Evolutionary conservation across 768 basidiomycete genomes (phyloP).

Genomic region (Lentinula boryana): DNA sequence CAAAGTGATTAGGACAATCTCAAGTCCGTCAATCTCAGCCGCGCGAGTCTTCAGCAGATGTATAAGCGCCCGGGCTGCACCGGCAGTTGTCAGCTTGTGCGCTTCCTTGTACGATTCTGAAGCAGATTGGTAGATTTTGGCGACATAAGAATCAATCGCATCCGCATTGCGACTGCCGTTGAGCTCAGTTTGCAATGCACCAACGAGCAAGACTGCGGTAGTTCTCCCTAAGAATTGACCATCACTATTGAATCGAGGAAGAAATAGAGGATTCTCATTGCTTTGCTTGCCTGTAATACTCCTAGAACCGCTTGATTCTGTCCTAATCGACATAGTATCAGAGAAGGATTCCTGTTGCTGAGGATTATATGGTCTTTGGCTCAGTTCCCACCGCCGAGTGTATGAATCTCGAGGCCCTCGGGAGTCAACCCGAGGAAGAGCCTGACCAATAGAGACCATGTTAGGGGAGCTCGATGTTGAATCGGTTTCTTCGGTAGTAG

Average conservation of each 20-base stretch:
- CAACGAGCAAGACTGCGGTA: conserved; percentile 18
- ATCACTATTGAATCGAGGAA: neutral
- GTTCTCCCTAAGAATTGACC: conserved; percentile 1
- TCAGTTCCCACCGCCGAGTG: neutral
- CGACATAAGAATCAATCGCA: conserved; percentile 16
- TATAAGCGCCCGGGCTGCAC: conserved; percentile 17
- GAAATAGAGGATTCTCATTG: neutral
- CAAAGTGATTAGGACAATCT: conserved; percentile 16
- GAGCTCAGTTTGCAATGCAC: conserved; percentile 19
- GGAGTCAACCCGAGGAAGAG: neutral
- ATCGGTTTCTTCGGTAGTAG: neutral
- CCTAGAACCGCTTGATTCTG: neutral
- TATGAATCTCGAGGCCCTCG: neutral
- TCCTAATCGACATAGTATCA: neutral
- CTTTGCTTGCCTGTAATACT: neutral
- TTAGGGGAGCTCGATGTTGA: neutral
- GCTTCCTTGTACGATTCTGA: conserved; percentile 18
- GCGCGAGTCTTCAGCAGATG: conserved; percentile 18
- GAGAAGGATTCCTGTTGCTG: neutral
- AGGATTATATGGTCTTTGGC: neutral
- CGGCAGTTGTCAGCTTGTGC: conserved; percentile 21
- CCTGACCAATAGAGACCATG: neutral
- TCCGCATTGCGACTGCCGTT: conserved; percentile 15
- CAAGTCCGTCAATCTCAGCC: conserved; percentile 16
- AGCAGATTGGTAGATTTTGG: conserved; percentile 15